phyloP scores from a whole-genome alignment of 208 protist species.

The Crithidia acanthocephali region DNA sequence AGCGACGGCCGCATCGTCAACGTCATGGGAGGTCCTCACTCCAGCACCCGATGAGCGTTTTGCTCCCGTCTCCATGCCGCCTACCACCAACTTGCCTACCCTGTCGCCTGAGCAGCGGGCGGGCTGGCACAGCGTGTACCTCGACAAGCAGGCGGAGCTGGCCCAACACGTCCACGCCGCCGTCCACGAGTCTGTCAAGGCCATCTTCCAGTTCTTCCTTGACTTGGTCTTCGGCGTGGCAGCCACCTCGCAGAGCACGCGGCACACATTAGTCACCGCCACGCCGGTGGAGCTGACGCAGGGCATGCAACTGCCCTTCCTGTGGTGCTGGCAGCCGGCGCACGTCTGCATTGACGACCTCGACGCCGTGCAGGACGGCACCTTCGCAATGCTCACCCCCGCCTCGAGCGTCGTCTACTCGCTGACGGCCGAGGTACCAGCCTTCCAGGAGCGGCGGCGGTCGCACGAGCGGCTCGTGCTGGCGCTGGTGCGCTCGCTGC shows the following conservation, averaged over 20 bases:
- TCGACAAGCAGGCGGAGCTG: constrained; percentile 64
- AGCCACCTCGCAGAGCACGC: constrained; percentile 61
- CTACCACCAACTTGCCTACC: constrained; percentile 36
- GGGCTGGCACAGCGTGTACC: constrained; percentile 65
- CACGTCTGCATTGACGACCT: constrained; percentile 79
- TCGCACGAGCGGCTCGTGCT: constrained; percentile 41
- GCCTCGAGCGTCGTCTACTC: constrained; percentile 61
- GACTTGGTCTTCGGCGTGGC: constrained; percentile 71
- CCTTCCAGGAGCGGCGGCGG: constrained; percentile 43
- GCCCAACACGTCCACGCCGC: constrained; percentile 43
- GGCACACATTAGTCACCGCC: constrained; percentile 49
- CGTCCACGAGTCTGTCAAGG: constrained; percentile 47
- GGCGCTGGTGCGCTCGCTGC: constrained; percentile 49
- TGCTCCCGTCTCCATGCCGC: constrained; percentile 46
- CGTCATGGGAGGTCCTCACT: constrained; percentile 22
- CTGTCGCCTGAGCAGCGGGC: constrained; percentile 48
- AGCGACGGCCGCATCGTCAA: not conserved
- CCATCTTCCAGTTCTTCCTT: constrained; percentile 54
- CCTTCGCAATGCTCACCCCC: constrained; percentile 67
- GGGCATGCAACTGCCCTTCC: constrained; percentile 48
- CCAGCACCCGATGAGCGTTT: constrained; percentile 27
- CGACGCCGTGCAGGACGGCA: constrained; percentile 59
- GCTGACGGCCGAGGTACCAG: constrained; percentile 51
- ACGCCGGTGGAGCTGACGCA: constrained; percentile 50
- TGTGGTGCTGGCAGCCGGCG: constrained; percentile 70